phyloP scores from a whole-genome alignment of 2,329 filamentous ascomycete genomes.

The Aspergillus intermedius region DNA sequence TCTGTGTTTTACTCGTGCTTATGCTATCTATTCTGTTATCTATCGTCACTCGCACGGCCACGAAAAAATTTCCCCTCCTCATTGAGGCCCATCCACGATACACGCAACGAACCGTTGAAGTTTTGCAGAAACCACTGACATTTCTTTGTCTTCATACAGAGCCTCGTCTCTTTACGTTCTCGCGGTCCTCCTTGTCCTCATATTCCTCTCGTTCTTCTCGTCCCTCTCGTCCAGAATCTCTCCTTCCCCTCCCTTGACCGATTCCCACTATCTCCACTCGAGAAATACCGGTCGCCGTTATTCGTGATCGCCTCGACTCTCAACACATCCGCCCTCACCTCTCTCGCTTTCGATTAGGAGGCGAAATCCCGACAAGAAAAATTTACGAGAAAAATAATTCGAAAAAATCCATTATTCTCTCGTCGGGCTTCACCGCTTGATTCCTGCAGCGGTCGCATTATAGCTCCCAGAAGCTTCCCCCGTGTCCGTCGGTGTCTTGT shows the following conservation, averaged over 20 bases:
- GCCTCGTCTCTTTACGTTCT: slow-evolving; percentile 3
- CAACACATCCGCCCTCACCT: slow-evolving; percentile 6
- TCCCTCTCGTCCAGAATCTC: slow-evolving; percentile 2
- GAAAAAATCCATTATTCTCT: not conserved
- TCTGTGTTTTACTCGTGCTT: too few species aligned
- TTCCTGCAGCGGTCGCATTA: slow-evolving; percentile 6
- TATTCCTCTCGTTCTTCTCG: slow-evolving; percentile 3
- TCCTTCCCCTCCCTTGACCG: slow-evolving; percentile 3
- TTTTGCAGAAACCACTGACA: not conserved
- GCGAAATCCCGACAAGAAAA: slow-evolving; percentile 5
- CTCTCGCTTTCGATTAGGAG: not conserved
- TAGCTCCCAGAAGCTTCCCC: slow-evolving; percentile 1
- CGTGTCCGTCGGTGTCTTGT: slow-evolving; percentile 5
- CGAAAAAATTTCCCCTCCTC: slow-evolving; percentile 1
- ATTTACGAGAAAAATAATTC: slow-evolving; percentile 6
- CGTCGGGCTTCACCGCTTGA: not conserved
- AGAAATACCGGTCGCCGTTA: slow-evolving; percentile 1
- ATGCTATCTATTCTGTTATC: slow-evolving; percentile 1
- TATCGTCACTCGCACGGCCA: slow-evolving; percentile 1
- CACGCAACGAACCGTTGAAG: not conserved
- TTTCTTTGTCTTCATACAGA: not conserved
- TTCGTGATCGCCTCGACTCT: slow-evolving; percentile 6
- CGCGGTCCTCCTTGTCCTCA: slow-evolving; percentile 3
- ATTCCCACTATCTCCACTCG: slow-evolving; percentile 10
- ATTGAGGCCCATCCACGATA: not conserved